Conservation (phyloP, 1,139 yeast genomes). For the Lodderomyces beijingensis region DNA sequence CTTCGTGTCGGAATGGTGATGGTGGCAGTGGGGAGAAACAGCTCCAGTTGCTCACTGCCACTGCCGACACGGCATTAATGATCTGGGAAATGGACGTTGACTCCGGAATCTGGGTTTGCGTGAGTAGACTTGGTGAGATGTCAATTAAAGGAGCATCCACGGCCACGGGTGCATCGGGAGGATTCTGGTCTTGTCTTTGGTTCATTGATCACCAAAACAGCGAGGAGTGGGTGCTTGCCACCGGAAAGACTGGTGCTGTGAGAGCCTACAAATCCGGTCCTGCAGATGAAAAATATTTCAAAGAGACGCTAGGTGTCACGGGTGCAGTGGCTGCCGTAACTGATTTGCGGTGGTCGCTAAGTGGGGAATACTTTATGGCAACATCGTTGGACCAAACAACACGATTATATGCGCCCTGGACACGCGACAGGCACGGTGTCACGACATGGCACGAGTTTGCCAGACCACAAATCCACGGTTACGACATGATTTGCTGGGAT, state of each 20-base stretch:
- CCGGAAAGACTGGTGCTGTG: slow-evolving; percentile 92
- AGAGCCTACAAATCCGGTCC: slow-evolving; percentile 59
- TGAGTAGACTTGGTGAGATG: slow-evolving; percentile 79
- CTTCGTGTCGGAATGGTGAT: slow-evolving; percentile 18
- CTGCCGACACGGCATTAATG: slow-evolving; percentile 93
- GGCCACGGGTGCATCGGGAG: slow-evolving; percentile 97
- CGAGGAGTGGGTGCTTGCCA: slow-evolving; percentile 58
- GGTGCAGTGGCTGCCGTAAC: slow-evolving; percentile 77
- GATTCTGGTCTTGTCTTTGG: slow-evolving; percentile 93
- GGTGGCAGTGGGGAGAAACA: slow-evolving; percentile 22
- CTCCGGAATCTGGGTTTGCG: slow-evolving; percentile 90
- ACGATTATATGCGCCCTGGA: slow-evolving; percentile 70
- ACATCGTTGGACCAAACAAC: slow-evolving; percentile 93
- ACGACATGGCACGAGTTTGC: slow-evolving; percentile 87
- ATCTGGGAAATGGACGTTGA: slow-evolving; percentile 88
- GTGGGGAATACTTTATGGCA: slow-evolving; percentile 64
- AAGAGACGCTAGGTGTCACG: slow-evolving; percentile 57
- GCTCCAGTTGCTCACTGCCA: slow-evolving; percentile 68
- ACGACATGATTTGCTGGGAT: slow-evolving; percentile 86
- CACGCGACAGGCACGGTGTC: slow-evolving; percentile 18
- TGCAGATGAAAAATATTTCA: slow-evolving; percentile 41
- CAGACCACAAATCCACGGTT: slow-evolving; percentile 97
- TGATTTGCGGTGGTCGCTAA: slow-evolving; percentile 73
- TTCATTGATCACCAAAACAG: slow-evolving; percentile 36
- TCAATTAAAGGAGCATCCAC: slow-evolving; percentile 96